Percentiles rank a stretch among this genome's conserved stretches.
Conservation (phyloP, 2,329 filamentous ascomycete genomes). For the Hymenoscyphus albidus region DNA sequence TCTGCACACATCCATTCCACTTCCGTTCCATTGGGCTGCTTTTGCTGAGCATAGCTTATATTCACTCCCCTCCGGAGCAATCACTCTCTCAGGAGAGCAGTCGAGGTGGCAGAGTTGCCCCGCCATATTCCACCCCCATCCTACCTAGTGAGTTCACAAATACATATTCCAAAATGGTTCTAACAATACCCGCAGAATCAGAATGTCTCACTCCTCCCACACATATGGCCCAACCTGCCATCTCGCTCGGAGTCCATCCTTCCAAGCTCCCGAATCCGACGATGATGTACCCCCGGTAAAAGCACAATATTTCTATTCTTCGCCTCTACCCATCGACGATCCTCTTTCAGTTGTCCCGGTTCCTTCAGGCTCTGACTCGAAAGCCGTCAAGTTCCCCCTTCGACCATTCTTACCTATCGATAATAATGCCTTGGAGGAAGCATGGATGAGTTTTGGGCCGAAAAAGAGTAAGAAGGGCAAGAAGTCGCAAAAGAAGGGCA, state of each 20-base stretch:
- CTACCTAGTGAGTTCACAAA: slow-evolving; percentile 2
- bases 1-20: slow-evolving; percentile 1
- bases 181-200: slow-evolving; percentile 15
- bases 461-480: slow-evolving; percentile 46
- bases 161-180: neutral
- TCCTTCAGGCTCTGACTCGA: slow-evolving; percentile 48
- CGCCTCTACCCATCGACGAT: slow-evolving; percentile 79
- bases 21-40: neutral
- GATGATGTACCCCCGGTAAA: slow-evolving; percentile 54
- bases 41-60: neutral
- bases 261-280: slow-evolving; percentile 27
- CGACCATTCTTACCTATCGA: slow-evolving; percentile 77
- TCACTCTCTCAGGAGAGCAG: slow-evolving; percentile 17
- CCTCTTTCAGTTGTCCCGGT: slow-evolving; percentile 66
- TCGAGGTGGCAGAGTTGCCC: neutral
- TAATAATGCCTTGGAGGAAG: slow-evolving; percentile 73
- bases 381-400: slow-evolving; percentile 55
- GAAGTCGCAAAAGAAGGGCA: slow-evolving; percentile 28
- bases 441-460: slow-evolving; percentile 63
- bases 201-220: slow-evolving; percentile 31
- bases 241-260: slow-evolving; percentile 23
- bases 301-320: slow-evolving; percentile 82
- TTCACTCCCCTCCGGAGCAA: neutral
- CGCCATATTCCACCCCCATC: neutral
- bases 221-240: slow-evolving; percentile 34